phyloP scores from a whole-genome alignment of 2,329 filamentous ascomycete species.

The Pseudocercospora fuligena region DNA sequence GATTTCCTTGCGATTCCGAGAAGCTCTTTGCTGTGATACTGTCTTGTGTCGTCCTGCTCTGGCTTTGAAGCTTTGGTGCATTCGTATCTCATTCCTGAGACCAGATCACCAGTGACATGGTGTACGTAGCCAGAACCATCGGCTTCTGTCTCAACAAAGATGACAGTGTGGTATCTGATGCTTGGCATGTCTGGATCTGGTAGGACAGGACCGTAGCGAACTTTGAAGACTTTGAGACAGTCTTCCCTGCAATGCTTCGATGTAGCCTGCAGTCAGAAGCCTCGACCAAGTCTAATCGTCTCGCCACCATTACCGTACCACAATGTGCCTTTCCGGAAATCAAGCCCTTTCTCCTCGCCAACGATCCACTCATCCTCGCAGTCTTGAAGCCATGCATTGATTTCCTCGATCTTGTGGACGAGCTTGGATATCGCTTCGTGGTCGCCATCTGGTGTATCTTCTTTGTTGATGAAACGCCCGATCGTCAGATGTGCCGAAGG shows the following conservation, averaged over 20 bases:
- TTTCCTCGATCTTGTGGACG: slow-evolving; percentile 71
- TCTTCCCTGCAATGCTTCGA: background rate
- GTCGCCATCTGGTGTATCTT: slow-evolving; percentile 60
- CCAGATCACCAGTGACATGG: background rate
- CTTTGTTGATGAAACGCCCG: slow-evolving; percentile 73
- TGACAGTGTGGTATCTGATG: background rate
- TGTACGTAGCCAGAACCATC: background rate
- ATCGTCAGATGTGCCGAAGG: slow-evolving; percentile 90
- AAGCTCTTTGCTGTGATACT: background rate
- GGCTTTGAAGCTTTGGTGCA: background rate
- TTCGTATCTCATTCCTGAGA: background rate
- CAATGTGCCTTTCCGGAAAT: slow-evolving; percentile 72
- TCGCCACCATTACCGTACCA: slow-evolving; percentile 85
- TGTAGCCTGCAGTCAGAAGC: slow-evolving; percentile 42
- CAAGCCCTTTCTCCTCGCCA: slow-evolving; percentile 82
- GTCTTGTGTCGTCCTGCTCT: background rate
- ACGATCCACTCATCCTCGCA: slow-evolving; percentile 73
- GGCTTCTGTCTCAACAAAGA: background rate
- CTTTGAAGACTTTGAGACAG: background rate
- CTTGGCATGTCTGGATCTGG: background rate
- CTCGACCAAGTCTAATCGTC: slow-evolving; percentile 62
- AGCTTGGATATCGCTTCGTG: slow-evolving; percentile 65
- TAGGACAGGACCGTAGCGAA: background rate
- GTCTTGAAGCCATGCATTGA: slow-evolving; percentile 71
- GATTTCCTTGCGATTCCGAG: background rate